Percentiles rank a stretch among this genome's conserved stretches.
Evolutionary conservation across 1,284 basidiomycete genomes (phyloP).

Genomic region (Gomphus sp.): DNA sequence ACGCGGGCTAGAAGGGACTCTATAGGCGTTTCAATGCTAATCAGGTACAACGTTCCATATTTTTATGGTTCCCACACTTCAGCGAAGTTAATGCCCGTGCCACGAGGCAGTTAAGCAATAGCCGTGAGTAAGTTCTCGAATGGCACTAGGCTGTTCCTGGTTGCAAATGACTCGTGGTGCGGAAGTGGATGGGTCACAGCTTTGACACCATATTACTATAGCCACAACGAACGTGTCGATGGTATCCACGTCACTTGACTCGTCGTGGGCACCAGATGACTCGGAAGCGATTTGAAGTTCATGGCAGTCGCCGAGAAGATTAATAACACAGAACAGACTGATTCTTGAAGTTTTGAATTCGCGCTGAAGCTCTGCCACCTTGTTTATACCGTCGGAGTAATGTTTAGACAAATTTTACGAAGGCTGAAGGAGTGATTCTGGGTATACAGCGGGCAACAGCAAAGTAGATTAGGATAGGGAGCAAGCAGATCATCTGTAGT

Average conservation of each 20-base stretch:
- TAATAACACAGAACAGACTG: not conserved
- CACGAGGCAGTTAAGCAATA: not conserved
- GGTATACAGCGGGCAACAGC: not conserved
- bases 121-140: not conserved
- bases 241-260: not conserved
- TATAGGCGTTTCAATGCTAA: not conserved
- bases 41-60: not conserved
- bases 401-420: too few species aligned
- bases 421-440: not conserved
- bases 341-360: not conserved
- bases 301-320: not conserved
- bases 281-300: not conserved
- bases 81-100: not conserved
- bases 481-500: not conserved
- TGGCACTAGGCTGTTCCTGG: not conserved
- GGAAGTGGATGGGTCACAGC: not conserved
- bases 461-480: not conserved
- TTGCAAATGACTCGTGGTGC: not conserved
- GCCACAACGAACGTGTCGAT: not conserved
- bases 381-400: not conserved
- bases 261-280: not conserved
- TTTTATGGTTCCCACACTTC: not conserved
- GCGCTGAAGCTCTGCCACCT: not conserved
- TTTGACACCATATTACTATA: not conserved
- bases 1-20: not conserved